phyloP scores from a whole-genome alignment of 2,329 filamentous ascomycete species.

The Ceratocystis ficicola region DNA sequence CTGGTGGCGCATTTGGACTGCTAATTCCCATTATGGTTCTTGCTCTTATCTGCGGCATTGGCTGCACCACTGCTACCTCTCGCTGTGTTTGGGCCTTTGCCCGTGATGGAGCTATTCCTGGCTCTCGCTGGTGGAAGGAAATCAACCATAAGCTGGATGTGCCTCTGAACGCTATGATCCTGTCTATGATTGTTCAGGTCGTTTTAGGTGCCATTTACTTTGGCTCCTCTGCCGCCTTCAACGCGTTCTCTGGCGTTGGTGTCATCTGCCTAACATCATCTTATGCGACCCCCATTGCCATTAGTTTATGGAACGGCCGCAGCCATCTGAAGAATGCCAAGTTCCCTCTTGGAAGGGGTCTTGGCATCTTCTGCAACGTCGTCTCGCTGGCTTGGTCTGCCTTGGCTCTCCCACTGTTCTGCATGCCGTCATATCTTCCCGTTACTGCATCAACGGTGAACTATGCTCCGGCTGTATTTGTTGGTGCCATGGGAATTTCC shows the following conservation, averaged over 20 bases:
- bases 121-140: constrained; percentile 46
- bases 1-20: constrained; percentile 50
- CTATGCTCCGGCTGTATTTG: constrained; percentile 64
- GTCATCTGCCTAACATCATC: constrained; percentile 58
- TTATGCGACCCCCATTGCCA: constrained; percentile 54
- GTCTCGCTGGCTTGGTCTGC: constrained; percentile 55
- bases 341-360: constrained; percentile 46
- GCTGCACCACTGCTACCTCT: constrained; percentile 56
- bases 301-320: constrained; percentile 50
- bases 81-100: constrained; percentile 59
- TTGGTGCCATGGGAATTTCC: constrained; percentile 50
- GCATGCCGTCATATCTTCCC: constrained; percentile 54
- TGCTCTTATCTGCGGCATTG: constrained; percentile 53
- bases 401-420: constrained; percentile 61
- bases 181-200: constrained; percentile 53
- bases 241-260: constrained; percentile 57
- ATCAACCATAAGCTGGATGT: constrained; percentile 52
- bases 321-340: constrained; percentile 43
- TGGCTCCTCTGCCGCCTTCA: constrained; percentile 56
- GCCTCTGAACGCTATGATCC: constrained; percentile 60
- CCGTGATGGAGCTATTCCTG: constrained; percentile 57
- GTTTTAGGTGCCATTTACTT: constrained; percentile 56
- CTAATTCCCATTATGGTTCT: constrained; percentile 54
- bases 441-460: constrained; percentile 51
- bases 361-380: constrained; percentile 51